phyloP scores from a whole-genome alignment of 1,284 basidiomycete genomes.

The Naganishia sp. region DNA sequence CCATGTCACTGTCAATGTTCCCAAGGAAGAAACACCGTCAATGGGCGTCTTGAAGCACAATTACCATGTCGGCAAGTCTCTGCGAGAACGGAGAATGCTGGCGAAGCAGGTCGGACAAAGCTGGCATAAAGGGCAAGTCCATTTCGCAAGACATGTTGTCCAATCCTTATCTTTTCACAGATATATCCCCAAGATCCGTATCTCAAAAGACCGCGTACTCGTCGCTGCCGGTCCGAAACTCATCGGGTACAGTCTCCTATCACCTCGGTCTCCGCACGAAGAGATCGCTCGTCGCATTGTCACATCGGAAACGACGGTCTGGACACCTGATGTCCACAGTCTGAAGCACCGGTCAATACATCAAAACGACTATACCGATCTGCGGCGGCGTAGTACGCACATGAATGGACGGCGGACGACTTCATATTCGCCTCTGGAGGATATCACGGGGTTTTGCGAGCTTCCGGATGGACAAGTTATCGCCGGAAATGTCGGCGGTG shows the following conservation, averaged over 20 bases:
- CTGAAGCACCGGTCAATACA: constrained; percentile 11
- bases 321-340: constrained; percentile 9
- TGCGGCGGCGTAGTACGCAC: constrained; percentile 36
- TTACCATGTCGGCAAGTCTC: neutral
- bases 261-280: neutral
- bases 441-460: constrained; percentile 30
- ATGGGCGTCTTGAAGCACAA: constrained; percentile 6
- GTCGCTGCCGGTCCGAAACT: constrained; percentile 23
- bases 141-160: neutral
- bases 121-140: constrained; percentile 22
- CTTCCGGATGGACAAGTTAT: neutral
- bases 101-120: constrained; percentile 22
- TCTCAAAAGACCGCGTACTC: constrained; percentile 15
- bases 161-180: neutral
- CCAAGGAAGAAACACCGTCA: neutral
- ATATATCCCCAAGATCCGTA: constrained; percentile 16
- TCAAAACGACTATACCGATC: constrained; percentile 19
- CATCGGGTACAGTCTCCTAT: constrained; percentile 5
- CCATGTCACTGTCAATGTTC: constrained; percentile 12
- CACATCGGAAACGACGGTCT: constrained; percentile 5
- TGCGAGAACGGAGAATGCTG: constrained; percentile 7
- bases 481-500: constrained; percentile 20
- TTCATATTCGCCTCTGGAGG: constrained; percentile 32
- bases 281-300: constrained; percentile 3
- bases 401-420: constrained; percentile 36